Conservation (phyloP, 2,329 filamentous ascomycete species). For the Keithomyces neogunnii region DNA sequence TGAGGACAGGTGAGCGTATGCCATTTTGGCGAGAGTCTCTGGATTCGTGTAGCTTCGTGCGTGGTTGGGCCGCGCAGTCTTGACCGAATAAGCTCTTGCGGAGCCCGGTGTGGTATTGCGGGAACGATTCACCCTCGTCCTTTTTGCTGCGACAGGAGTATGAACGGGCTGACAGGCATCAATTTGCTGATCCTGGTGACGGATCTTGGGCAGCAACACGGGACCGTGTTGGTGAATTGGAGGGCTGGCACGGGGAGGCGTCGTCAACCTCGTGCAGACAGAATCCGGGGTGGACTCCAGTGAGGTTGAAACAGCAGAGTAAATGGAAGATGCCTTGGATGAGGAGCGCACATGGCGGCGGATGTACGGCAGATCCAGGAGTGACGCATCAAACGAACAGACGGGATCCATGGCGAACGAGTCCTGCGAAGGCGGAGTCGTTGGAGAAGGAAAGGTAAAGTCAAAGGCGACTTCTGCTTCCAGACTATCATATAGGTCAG, state of each 20-base stretch:
- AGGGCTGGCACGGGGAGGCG: slow-evolving; percentile 55
- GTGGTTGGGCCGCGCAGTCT: slow-evolving; percentile 37
- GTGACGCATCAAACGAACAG: slow-evolving; percentile 47
- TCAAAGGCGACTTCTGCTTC: slow-evolving; percentile 54
- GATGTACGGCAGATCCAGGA: slow-evolving; percentile 46
- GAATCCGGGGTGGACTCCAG: slow-evolving; percentile 51
- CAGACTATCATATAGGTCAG: slow-evolving; percentile 36
- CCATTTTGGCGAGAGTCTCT: slow-evolving; percentile 38
- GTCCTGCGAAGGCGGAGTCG: slow-evolving; percentile 16
- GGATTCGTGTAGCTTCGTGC: slow-evolving; percentile 54
- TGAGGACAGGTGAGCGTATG: slow-evolving; percentile 30
- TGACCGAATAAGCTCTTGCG: slow-evolving; percentile 9
- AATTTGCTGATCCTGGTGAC: slow-evolving; percentile 72
- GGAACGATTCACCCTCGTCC: not conserved
- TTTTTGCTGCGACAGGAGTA: not conserved
- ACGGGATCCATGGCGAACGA: slow-evolving; percentile 14
- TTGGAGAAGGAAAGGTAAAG: slow-evolving; percentile 43
- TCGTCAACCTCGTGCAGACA: slow-evolving; percentile 58
- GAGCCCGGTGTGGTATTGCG: slow-evolving; percentile 17
- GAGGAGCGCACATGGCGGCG: slow-evolving; percentile 52
- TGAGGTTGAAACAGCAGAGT: slow-evolving; percentile 47
- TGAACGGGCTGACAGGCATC: slow-evolving; percentile 27
- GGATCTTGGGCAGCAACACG: slow-evolving; percentile 75
- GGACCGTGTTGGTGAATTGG: slow-evolving; percentile 74
- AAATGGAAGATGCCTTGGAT: slow-evolving; percentile 59